phyloP scores from a whole-genome alignment of 2,329 filamentous ascomycete genomes.

The Coniella vitis region DNA sequence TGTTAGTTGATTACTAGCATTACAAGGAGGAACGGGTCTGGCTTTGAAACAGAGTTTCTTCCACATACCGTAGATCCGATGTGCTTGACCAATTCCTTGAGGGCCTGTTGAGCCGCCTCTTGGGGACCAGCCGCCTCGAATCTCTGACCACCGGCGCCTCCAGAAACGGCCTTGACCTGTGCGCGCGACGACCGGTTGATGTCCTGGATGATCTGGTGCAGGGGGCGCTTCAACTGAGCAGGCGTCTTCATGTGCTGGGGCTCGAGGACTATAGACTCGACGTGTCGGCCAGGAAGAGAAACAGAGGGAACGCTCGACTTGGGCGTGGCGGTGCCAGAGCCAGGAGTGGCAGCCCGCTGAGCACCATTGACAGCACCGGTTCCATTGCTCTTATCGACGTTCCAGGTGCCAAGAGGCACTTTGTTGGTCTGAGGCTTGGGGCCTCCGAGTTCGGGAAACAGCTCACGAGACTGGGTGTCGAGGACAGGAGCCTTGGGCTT shows the following conservation, averaged over 20 bases:
- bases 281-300: constrained; percentile 74
- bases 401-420: constrained; percentile 62
- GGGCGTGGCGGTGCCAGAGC: constrained; percentile 49
- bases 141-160: constrained; percentile 64
- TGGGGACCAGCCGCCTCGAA: constrained; percentile 83
- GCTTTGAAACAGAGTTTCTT: no score
- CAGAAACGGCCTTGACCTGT: constrained; percentile 68
- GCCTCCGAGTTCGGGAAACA: constrained; percentile 84
- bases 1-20: not conserved
- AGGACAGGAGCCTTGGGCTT: constrained; percentile 41
- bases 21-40: no score
- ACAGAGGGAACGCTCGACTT: constrained; percentile 46
- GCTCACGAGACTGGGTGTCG: constrained; percentile 81
- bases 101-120: constrained; percentile 76
- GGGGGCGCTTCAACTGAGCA: constrained; percentile 73
- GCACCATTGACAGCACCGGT: constrained; percentile 53
- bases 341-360: constrained; percentile 57
- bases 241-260: constrained; percentile 71
- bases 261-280: constrained; percentile 67
- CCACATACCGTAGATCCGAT: constrained; percentile 76
- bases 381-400: constrained; percentile 46
- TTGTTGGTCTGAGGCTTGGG: constrained; percentile 60
- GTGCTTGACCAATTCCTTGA: constrained; percentile 83
- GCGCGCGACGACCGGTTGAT: constrained; percentile 90
- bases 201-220: constrained; percentile 79